phyloP scores from a whole-genome alignment of 129 eudicot species.

The Flaveria sonorensis region DNA sequence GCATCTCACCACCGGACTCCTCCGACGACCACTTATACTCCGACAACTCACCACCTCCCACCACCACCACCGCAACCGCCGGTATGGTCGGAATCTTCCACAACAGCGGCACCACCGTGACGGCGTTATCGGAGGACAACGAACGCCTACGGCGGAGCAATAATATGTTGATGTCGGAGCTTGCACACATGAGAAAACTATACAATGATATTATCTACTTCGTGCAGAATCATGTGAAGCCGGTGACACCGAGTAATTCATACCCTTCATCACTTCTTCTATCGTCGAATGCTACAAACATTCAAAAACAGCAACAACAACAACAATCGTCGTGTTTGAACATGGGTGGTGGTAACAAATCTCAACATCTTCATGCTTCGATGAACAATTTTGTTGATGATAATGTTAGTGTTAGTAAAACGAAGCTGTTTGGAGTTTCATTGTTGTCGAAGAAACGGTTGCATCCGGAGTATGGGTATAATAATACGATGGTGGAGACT shows the following conservation, averaged over 20 bases:
- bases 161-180: slow-evolving; percentile 79
- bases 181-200: slow-evolving; percentile 83
- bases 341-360: background rate
- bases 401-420: slow-evolving; percentile 20
- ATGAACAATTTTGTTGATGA: slow-evolving; percentile 30
- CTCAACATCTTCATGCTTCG: slow-evolving; percentile 11
- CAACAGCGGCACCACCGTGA: slow-evolving; percentile 30
- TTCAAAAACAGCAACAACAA: background rate
- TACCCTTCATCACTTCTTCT: slow-evolving; percentile 49
- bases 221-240: slow-evolving; percentile 90
- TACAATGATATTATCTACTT: slow-evolving; percentile 90
- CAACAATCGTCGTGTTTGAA: too few species aligned
- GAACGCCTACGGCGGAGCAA: slow-evolving; percentile 81
- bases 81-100: slow-evolving; percentile 35
- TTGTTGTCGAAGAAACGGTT: slow-evolving; percentile 73
- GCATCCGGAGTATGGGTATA: slow-evolving; percentile 54
- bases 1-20: slow-evolving; percentile 82
- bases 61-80: slow-evolving; percentile 30
- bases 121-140: slow-evolving; percentile 83
- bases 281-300: slow-evolving; percentile 20
- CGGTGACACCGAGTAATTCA: slow-evolving; percentile 65
- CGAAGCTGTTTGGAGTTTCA: slow-evolving; percentile 85
- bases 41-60: slow-evolving; percentile 57
- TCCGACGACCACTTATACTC: slow-evolving; percentile 63
- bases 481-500: slow-evolving; percentile 44